phyloP scores from a whole-genome alignment of 768 basidiomycete species.

The Tulasnella sp. region DNA sequence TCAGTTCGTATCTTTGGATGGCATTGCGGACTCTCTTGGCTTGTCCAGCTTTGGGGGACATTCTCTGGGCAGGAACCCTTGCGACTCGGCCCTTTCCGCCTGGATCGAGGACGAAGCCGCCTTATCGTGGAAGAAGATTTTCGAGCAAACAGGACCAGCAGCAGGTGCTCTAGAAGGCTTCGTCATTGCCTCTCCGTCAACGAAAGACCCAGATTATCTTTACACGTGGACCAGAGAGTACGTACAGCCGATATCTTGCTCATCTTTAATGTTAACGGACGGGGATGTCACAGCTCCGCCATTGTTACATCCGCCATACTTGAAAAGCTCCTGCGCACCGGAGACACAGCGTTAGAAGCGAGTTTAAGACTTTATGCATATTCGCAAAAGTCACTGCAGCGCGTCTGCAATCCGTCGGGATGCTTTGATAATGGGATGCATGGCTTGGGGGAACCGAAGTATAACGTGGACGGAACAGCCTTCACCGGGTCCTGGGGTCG shows the following conservation, averaged over 20 bases:
- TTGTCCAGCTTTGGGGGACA: not conserved
- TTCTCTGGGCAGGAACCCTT: not conserved
- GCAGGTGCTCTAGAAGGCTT: conserved; percentile 39
- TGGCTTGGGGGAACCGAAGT: conserved; percentile 41
- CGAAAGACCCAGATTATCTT: conserved; percentile 38
- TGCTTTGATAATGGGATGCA: conserved; percentile 33
- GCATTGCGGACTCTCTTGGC: not conserved
- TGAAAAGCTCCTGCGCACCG: conserved; percentile 37
- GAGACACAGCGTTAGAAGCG: conserved; percentile 32
- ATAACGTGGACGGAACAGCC: conserved; percentile 35
- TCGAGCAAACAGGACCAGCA: conserved; percentile 38
- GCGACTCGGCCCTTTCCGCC: not conserved
- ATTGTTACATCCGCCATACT: conserved; percentile 35
- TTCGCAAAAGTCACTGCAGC: conserved; percentile 36
- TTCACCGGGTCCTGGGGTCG: conserved; percentile 39
- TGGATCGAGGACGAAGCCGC: conserved; percentile 28
- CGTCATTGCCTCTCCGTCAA: conserved; percentile 38
- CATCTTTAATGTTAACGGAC: not conserved
- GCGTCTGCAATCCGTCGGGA: conserved; percentile 36
- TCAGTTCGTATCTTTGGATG: not conserved
- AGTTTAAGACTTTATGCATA: conserved; percentile 36
- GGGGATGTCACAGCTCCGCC: not conserved
- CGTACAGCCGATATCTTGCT: conserved; percentile 29
- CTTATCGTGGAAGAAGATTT: conserved; percentile 32
- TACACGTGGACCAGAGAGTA: conserved; percentile 30